Conservation (phyloP, 1,284 basidiomycete species). For the Ganoderma lucidum region DNA sequence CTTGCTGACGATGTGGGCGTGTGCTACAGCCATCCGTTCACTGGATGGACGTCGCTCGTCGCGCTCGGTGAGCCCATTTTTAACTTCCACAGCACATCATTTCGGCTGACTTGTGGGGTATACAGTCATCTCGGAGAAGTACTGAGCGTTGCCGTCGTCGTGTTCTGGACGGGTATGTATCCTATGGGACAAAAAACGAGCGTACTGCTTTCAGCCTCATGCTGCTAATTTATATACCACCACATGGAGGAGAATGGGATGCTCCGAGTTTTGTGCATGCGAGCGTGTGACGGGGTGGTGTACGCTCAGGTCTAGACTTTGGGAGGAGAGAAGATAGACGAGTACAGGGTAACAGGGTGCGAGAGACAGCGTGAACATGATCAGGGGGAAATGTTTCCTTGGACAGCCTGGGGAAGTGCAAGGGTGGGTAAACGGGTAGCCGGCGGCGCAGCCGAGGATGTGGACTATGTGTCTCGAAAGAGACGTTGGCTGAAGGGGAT, state of each 20-base stretch:
- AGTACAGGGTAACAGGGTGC: conserved; percentile 7
- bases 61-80: conserved; percentile 66
- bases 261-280: conserved; percentile 5
- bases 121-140: conserved; percentile 55
- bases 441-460: conserved; percentile 20
- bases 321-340: conserved; percentile 1
- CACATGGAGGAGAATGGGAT: background rate
- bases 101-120: background rate
- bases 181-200: background rate
- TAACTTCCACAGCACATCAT: conserved; percentile 26
- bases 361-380: background rate
- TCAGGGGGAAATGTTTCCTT: background rate
- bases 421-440: conserved; percentile 1
- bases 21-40: conserved; percentile 81
- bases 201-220: background rate
- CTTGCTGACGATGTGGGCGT: background rate
- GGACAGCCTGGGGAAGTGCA: background rate
- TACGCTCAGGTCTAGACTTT: background rate
- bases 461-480: background rate
- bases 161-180: background rate
- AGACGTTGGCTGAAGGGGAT: background rate
- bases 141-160: conserved; percentile 35
- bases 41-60: conserved; percentile 90
- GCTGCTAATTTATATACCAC: conserved; percentile 1
- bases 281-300: background rate